Evolutionary conservation across 805 yeast species (phyloP).

Genomic region (Yamadazyma philogaea): DNA sequence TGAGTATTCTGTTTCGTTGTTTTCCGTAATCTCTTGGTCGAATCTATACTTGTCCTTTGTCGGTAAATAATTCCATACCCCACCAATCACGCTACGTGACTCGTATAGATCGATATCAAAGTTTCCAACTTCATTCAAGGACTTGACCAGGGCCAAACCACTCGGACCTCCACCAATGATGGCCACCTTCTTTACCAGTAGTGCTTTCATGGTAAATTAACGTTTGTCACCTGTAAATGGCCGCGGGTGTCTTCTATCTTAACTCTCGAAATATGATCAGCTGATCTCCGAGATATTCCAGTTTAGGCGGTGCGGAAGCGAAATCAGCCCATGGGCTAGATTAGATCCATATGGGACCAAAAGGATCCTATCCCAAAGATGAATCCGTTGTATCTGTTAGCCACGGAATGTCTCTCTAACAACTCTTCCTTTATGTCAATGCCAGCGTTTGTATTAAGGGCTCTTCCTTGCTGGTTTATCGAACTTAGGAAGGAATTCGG

Average conservation of each 20-base stretch:
- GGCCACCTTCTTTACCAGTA: constrained; percentile 42
- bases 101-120: constrained; percentile 60
- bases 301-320: neutral
- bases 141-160: constrained; percentile 65
- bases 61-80: constrained; percentile 58
- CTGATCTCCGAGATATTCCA: neutral
- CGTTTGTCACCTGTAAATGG: neutral
- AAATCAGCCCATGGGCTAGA: too few relatives aligned
- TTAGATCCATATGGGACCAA: too few relatives aligned
- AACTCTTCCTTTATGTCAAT: too few relatives aligned
- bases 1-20: constrained; percentile 22
- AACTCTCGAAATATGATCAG: neutral
- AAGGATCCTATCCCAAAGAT: too few relatives aligned
- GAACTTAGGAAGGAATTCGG: too few relatives aligned
- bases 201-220: neutral
- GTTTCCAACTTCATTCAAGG: constrained; percentile 50
- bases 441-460: too few relatives aligned
- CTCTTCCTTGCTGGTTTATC: too few relatives aligned
- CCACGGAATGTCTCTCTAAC: too few relatives aligned
- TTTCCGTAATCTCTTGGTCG: constrained; percentile 11
- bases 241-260: neutral
- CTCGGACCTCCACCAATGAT: constrained; percentile 79
- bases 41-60: constrained; percentile 6
- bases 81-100: constrained; percentile 60
- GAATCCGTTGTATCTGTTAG: too few relatives aligned